A percentile compares a stretch with the other conserved stretches of the same genome.
phyloP scores from a whole-genome alignment of 768 basidiomycete genomes.

The Mycena crocata region DNA sequence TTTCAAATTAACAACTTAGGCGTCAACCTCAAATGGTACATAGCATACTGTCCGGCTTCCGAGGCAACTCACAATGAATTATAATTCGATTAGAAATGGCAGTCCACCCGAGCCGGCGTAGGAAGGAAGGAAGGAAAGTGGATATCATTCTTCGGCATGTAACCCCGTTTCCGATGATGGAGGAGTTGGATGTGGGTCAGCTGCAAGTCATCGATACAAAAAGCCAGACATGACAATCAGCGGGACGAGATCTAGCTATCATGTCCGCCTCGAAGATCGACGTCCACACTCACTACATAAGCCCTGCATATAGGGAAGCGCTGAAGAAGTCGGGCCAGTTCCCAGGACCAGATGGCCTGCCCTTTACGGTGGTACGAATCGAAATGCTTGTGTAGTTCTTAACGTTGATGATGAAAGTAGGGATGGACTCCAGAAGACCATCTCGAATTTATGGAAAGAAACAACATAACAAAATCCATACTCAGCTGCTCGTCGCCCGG shows the following conservation, averaged over 20 bases:
- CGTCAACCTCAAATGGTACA: too few relatives aligned
- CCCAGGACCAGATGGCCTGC: constrained; percentile 22
- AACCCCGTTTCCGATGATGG: too few relatives aligned
- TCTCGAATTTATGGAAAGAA: constrained; percentile 21
- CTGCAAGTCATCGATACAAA: too few relatives aligned
- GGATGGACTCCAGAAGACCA: constrained; percentile 18
- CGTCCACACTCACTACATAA: constrained; percentile 4
- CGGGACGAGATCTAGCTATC: not conserved
- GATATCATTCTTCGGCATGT: too few relatives aligned
- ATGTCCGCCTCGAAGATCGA: constrained; percentile 1
- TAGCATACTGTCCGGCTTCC: too few relatives aligned
- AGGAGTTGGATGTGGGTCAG: too few relatives aligned
- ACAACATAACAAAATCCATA: constrained; percentile 14
- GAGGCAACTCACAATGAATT: too few relatives aligned
- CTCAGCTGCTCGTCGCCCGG: constrained; percentile 25
- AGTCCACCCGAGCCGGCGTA: too few relatives aligned
- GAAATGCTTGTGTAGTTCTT: not conserved
- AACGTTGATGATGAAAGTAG: not conserved
- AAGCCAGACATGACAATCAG: too few relatives aligned
- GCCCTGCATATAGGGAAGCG: constrained; percentile 10
- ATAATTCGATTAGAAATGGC: too few relatives aligned
- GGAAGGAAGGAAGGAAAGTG: too few relatives aligned
- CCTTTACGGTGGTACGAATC: constrained; percentile 8
- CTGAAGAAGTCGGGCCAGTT: constrained; percentile 12
- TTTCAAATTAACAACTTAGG: too few relatives aligned